A percentile compares a stretch with the other conserved stretches of the same genome.
These are phyloP conservation scores for Pulveroboletus sp. DNA, from an alignment of 768 basidiomycete species.

Conservation along the genomic window DNA sequence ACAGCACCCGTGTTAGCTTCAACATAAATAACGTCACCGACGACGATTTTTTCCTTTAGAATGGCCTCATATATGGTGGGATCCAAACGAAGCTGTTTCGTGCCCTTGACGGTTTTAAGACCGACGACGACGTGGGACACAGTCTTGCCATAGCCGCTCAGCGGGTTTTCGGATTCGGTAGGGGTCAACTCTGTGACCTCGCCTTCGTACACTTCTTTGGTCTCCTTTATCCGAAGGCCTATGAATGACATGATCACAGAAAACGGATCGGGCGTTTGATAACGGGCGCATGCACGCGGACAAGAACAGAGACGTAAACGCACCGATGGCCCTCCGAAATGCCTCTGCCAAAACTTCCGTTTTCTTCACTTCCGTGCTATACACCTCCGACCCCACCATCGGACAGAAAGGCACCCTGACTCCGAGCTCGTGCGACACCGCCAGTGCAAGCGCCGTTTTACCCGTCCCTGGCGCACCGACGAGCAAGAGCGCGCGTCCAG, in stretches of 20 bases:
- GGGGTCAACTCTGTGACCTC: conserved; percentile 98
- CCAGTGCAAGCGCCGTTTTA: conserved; percentile 96
- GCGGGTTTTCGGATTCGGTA: conserved; percentile 93
- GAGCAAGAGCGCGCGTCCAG: conserved; percentile 85
- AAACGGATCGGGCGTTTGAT: not conserved
- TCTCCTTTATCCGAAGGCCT: conserved; percentile 96
- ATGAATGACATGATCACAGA: not conserved
- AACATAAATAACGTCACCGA: conserved; percentile 96
- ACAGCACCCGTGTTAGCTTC: conserved; percentile 93
- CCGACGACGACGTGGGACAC: conserved; percentile 97
- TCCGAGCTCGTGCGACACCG: conserved; percentile 91
- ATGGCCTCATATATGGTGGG: conserved; percentile 97
- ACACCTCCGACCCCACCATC: conserved; percentile 98
- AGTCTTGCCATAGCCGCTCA: conserved; percentile 97
- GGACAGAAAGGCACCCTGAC: conserved; percentile 96
- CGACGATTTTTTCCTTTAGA: conserved; percentile 92
- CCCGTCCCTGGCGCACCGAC: conserved; percentile 97
- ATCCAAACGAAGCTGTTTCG: conserved; percentile 91
- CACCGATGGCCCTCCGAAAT: conserved; percentile 93
- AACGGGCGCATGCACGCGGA: not conserved
- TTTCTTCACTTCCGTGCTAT: conserved; percentile 96
- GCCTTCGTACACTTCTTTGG: conserved; percentile 97
- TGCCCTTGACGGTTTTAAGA: conserved; percentile 89
- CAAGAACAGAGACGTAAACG: conserved; percentile 28
- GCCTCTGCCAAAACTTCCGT: conserved; percentile 95